Conservation (phyloP, 2,329 filamentous ascomycete genomes). For the Neofusicoccum laricinum region DNA sequence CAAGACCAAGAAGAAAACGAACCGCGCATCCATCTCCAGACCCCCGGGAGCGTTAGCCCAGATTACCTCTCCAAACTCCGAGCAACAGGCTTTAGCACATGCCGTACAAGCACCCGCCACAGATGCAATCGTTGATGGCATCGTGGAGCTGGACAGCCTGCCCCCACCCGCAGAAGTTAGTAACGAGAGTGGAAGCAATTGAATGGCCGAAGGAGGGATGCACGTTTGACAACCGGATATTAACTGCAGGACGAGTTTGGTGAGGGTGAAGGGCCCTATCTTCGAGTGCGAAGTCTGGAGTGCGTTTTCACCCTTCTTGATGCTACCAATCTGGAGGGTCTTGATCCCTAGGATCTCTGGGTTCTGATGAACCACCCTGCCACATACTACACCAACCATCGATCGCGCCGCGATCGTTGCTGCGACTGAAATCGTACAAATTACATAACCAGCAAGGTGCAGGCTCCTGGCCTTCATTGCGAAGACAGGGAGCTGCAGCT, state of each 20-base stretch:
- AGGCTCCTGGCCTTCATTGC: too few relatives aligned
- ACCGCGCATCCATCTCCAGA: conserved; percentile 7
- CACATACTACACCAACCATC: too few relatives aligned
- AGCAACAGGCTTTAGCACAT: conserved; percentile 2
- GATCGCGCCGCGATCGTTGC: too few relatives aligned
- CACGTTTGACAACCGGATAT: too few relatives aligned
- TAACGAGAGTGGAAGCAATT: background rate
- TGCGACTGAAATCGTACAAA: too few relatives aligned
- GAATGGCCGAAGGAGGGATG: background rate
- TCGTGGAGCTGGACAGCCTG: background rate
- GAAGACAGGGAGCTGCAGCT: too few relatives aligned
- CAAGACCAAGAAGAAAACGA: conserved; percentile 17
- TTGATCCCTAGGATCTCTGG: too few relatives aligned
- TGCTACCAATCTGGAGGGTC: too few relatives aligned
- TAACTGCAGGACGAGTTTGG: background rate
- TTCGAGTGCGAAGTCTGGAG: background rate
- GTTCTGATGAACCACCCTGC: too few relatives aligned
- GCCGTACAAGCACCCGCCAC: conserved; percentile 3
- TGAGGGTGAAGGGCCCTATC: background rate
- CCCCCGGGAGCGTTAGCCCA: background rate
- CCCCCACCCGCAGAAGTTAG: background rate
- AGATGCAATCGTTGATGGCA: background rate
- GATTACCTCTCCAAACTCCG: background rate
- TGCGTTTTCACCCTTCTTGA: background rate
- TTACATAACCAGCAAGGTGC: too few relatives aligned